Conservation (phyloP, 1,139 yeast genomes). For the Yamadazyma diospyri region DNA sequence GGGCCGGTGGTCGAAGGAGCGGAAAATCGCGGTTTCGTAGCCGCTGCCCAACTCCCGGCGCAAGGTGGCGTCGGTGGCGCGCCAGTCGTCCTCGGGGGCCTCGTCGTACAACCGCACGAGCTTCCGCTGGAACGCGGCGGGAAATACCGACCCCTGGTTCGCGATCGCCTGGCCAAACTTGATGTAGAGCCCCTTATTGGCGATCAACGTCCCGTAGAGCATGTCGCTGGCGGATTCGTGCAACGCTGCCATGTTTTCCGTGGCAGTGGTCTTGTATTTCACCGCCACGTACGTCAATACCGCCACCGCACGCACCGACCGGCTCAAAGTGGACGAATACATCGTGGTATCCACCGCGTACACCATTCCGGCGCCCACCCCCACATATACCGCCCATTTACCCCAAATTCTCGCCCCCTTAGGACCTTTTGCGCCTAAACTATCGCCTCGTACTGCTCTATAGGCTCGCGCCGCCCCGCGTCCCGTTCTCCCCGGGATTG, state of each 20-base stretch:
- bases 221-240: constrained; percentile 61
- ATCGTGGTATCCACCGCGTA: constrained; percentile 38
- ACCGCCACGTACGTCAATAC: constrained; percentile 51
- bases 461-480: too few species aligned
- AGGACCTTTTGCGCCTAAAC: too few species aligned
- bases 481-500: too few species aligned
- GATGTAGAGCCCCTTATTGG: constrained; percentile 70
- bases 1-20: constrained; percentile 47
- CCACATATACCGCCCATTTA: too few species aligned
- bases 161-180: constrained; percentile 77
- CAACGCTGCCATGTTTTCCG: constrained; percentile 41
- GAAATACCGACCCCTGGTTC: constrained; percentile 65
- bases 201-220: constrained; percentile 47
- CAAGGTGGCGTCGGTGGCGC: constrained; percentile 43
- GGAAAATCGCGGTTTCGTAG: constrained; percentile 45
- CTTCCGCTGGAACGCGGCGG: constrained; percentile 54
- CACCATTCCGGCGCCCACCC: not conserved
- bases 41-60: constrained; percentile 42
- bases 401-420: too few species aligned
- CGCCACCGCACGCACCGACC: constrained; percentile 52
- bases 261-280: constrained; percentile 53
- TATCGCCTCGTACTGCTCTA: too few species aligned
- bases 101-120: constrained; percentile 60
- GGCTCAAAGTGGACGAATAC: constrained; percentile 46
- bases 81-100: constrained; percentile 71